Evolutionary conservation across 83 land plant genomes (phyloP).

Genomic region (Thuja plicata): DNA sequence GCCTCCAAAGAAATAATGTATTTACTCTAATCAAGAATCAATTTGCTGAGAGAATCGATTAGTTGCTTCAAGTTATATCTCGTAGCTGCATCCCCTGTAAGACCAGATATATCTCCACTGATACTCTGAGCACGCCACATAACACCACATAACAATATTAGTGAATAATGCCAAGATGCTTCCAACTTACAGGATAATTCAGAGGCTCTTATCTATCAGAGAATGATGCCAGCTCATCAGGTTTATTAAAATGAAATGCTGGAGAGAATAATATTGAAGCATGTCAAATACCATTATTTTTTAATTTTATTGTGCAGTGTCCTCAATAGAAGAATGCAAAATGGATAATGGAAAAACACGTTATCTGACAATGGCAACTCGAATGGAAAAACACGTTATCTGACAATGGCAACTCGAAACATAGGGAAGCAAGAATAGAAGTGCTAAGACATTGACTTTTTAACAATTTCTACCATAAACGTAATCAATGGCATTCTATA

Average conservation of each 20-base stretch:
- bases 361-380: neutral
- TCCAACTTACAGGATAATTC: too few relatives aligned
- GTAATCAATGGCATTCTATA: neutral
- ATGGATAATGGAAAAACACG: neutral
- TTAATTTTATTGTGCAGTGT: neutral
- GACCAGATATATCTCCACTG: constrained; percentile 74
- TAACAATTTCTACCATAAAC: neutral
- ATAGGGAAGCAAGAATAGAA: neutral
- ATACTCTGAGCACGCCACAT: constrained; percentile 61
- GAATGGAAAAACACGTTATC: neutral
- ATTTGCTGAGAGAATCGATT: constrained; percentile 82
- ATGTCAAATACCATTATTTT: neutral
- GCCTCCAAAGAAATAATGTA: neutral
- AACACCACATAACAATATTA: neutral
- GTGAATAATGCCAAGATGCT: neutral
- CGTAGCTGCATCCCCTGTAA: constrained; percentile 88
- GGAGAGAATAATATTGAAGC: neutral
- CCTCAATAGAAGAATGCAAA: neutral
- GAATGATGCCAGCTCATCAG: neutral
- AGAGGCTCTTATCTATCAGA: neutral
- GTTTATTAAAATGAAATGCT: neutral
- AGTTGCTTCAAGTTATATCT: constrained; percentile 77
- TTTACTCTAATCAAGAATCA: constrained; percentile 32
- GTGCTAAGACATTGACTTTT: neutral
- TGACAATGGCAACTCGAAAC: neutral